Evolutionary conservation across 2,329 filamentous ascomycete genomes (phyloP).

Genomic region (Neofusicoccum cordaticola): DNA sequence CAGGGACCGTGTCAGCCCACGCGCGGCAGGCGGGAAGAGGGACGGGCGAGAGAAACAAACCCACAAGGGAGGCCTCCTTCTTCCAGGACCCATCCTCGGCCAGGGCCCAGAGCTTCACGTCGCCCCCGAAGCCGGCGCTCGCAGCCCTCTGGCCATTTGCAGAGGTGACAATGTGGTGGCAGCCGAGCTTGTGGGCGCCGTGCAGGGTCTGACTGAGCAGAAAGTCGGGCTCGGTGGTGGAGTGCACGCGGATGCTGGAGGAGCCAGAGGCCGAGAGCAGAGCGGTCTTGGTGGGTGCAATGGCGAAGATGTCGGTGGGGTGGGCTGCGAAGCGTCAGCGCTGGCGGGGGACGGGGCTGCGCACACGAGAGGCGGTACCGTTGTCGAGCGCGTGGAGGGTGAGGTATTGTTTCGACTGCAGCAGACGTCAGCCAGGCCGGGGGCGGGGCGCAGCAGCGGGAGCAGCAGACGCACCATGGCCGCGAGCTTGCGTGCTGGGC

Average conservation of each 20-base stretch:
- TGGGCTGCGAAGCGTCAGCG: constrained; percentile 60
- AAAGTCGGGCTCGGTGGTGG: constrained; percentile 67
- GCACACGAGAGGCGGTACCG: constrained; percentile 53
- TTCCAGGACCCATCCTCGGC: constrained; percentile 52
- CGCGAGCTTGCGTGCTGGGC: not conserved
- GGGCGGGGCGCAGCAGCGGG: no score
- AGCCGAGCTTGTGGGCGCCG: constrained; percentile 80
- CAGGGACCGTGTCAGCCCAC: not conserved
- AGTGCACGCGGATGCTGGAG: constrained; percentile 77
- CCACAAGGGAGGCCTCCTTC: constrained; percentile 49
- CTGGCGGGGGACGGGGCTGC: constrained; percentile 31
- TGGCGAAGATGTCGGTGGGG: constrained; percentile 76
- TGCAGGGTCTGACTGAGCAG: constrained; percentile 76
- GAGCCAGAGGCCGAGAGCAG: constrained; percentile 83
- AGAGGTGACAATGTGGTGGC: constrained; percentile 79
- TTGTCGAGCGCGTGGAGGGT: constrained; percentile 87
- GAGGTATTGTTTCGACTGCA: constrained; percentile 95
- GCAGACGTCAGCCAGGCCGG: not conserved
- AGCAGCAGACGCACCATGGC: not conserved
- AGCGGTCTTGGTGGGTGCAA: constrained; percentile 70
- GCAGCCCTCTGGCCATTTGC: constrained; percentile 69
- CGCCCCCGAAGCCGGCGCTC: constrained; percentile 85
- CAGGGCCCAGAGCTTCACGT: constrained; percentile 77
- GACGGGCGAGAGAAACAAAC: constrained; percentile 24
- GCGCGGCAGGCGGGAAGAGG: not conserved